Base-by-base conservation (phyloP, 768 basidiomycete species). In the Kwoniella sp. region DNA sequence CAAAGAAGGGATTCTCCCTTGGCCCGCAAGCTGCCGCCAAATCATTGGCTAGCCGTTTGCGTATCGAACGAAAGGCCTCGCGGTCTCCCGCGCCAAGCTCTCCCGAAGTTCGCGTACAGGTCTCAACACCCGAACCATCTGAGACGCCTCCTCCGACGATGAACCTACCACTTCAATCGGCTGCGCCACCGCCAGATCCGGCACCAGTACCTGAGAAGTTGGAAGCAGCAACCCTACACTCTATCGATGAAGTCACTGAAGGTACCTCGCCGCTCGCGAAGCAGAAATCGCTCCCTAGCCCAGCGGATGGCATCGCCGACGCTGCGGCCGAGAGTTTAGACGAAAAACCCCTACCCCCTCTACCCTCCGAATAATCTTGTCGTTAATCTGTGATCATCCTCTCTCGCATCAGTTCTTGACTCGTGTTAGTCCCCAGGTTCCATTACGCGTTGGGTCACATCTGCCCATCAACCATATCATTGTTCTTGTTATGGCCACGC, bases 21-120 rank as follows among this genome's bases (percentile, higher is more conserved):
- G 78, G 74, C 26, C 71, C 79, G 2, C 76, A 75, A 45, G 69
- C 70, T 45, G 79, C 80, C 17, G 76, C 78, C 28, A 73, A 71
- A 38, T 69, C 53, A 15, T 61, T 81, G 28, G 79, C 79, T 4
- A 59, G 59, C 25, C 58, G 73, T 53, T 58, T 80, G 4, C 58
- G 66, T 7, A 76, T 80, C 50, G 76, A 79, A 25, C 50, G 75
- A 2, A 76, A 70, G 54, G 37, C 65, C 7, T 41, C 34, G 15
- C 48, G 63, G 25, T 55, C 57, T 12, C 58, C 58, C 2, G 51
- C 63, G 1, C 63, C 63, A 7, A 47, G 55, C 25, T 57, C 63
- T 13, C 63, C 63, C 13, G 56, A 57, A 45, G 57, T 58, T 20
- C 30, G 38, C 11, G 63, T 65, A 4, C 63, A 65, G 20, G 38